These are phyloP conservation scores for Plenodomus lindquistii DNA, from an alignment of 2,329 filamentous ascomycete genomes.

Conservation along the genomic window DNA sequence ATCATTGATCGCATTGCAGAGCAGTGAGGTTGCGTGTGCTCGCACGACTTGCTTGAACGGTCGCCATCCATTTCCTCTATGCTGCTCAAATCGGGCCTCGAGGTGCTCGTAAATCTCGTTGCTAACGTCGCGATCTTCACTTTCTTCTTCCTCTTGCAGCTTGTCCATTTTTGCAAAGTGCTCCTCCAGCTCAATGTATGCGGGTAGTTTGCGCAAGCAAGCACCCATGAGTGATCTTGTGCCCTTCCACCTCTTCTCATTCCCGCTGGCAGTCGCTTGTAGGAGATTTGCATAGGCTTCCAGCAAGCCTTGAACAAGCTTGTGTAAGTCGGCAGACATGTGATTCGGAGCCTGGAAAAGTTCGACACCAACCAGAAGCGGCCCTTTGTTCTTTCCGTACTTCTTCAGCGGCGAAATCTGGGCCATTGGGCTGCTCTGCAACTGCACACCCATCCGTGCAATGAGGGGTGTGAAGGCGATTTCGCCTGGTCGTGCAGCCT, in stretches of 20 bases:
- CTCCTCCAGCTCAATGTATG: constrained; percentile 47
- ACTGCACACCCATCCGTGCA: constrained; percentile 28
- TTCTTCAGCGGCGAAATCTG: constrained; percentile 33
- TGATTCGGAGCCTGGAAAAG: constrained; percentile 20
- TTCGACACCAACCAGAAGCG: constrained; percentile 24
- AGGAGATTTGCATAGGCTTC: constrained; percentile 43
- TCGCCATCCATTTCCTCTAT: constrained; percentile 42
- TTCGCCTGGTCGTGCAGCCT: constrained; percentile 32
- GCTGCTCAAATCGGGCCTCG: constrained; percentile 41
- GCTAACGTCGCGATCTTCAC: constrained; percentile 41
- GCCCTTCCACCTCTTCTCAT: constrained; percentile 34
- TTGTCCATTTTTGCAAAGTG: constrained; percentile 40
- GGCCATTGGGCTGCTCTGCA: constrained; percentile 36
- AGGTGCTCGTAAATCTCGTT: constrained; percentile 48
- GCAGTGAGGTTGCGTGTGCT: constrained; percentile 45
- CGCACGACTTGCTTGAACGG: constrained; percentile 47
- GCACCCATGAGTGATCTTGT: constrained; percentile 43
- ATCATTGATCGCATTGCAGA: constrained; percentile 44
- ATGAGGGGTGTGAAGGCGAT: constrained; percentile 43
- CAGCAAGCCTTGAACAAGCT: constrained; percentile 35
- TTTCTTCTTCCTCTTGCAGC: constrained; percentile 31
- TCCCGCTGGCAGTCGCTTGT: constrained; percentile 28
- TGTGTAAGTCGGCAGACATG: constrained; percentile 30
- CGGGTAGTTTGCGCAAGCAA: constrained; percentile 47
- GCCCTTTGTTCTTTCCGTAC: constrained; percentile 24